Base-by-base conservation (phyloP, 2,329 filamentous ascomycete species). In the Neonectria punicea region DNA sequence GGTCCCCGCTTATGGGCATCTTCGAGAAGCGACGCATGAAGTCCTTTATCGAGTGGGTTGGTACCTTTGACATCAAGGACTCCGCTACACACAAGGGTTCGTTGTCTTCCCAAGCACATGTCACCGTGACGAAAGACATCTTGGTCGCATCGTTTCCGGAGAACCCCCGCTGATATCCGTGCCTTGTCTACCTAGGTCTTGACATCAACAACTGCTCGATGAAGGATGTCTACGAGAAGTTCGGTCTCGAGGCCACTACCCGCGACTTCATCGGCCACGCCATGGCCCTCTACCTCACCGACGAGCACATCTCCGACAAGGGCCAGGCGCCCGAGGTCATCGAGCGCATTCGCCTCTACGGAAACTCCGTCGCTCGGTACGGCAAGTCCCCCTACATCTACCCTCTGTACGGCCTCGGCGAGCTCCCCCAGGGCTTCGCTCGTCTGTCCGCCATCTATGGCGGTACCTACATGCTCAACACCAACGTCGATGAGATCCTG, bases 371-470 rank as follows among this genome's bases (percentile, higher is more conserved):
- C 82, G 93, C 94, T 57, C 90, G 95, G 69, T 98, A 98, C 82
- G 96, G 96, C 82, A 98, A 98, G 84, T 98, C 94, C 13, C 97
- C 96, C 50, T 99, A 98, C 86, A 98, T 99, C 84, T 99, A 99
- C 86, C 97, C 96, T 53, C 90, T 98, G 34, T 99, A 99, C 84
- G 96, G 96, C 67, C 90, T 99, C 54, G 96, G 93, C 79, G 96
- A 99, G 85, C 91, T 99, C 61, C 97, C 96, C 39, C 96, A 99
- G 83, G 95, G 95, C 65, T 99, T 99, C 76, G 96, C 96, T 69
- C 94, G 96, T 80, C 89, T 99, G 59, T 98, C 94, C 44, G 96
- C 96, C 80, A 98, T 99, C 82, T 98, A 99, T 79, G 96, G 96
- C 70, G 96, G 96, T 74, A 99, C 96, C 55, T 99, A 99, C 84